Evolutionary conservation across 345 rosid genomes (phyloP), one percentile per base, ranked within the genome.

Genomic region (Pseudoturritis turrita): DNA sequence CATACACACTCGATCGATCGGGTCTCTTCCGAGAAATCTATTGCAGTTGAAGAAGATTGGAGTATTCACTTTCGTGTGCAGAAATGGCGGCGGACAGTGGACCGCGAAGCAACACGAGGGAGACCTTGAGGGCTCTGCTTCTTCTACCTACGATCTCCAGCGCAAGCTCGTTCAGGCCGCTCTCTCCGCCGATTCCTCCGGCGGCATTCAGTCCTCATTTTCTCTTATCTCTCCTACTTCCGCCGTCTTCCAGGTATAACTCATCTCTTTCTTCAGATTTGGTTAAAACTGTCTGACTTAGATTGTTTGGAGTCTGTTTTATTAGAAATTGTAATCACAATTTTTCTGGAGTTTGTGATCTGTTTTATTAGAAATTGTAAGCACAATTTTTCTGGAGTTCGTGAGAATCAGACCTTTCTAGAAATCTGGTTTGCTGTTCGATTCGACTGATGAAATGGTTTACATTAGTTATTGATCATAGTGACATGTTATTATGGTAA

Each of bases 141-240:
- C 83, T 7, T 80, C 85, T 29, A 73, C 95, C 40, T 88, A 59
- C 83, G 91, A 85, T 1, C 86, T 92, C 61, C 86, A 85, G 79
- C 81, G 96, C 60, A 85, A 92, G 80, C 92, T 92, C 63, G 95
- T 89, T 23, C 87, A 85, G 35, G 62, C 82, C 0, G 88, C 87
- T 57, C 70, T 71, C 78, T 66, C 88, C 12, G 18, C 77, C 6
- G 96, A 81, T 75, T 81, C 83, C 11, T 83, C 92, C 21, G 92
- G 88, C 10, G 86, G 88, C 11, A 87, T 89, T 19, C 90, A 82
- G 78, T 86, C 88, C 28, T 88, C 98, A 7, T 89, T 89, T 81
- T 84, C 96, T 49, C 71, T 77, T 21, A 21, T 92, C 71, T 79
- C 90, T 17, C 95, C 95, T n/a, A 62, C 80, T 39, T 92, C 96